Conservation (phyloP, 2,329 filamentous ascomycete species). For the Emmonsia crescens region DNA sequence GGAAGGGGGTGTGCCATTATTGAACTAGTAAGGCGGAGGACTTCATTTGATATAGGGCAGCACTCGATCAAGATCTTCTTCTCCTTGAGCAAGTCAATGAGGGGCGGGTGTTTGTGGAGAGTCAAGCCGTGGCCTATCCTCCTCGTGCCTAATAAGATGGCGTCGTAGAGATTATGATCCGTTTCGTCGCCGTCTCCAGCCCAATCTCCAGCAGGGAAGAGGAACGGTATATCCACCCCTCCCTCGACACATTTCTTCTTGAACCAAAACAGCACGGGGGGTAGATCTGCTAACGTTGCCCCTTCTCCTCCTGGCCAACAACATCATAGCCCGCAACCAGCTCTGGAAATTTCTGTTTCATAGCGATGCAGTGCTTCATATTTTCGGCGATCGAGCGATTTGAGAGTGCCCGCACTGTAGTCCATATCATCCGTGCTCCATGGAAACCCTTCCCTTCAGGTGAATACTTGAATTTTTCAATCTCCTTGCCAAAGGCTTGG, state of each 20-base stretch:
- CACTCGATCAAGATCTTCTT: conserved; percentile 80
- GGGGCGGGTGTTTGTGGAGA: conserved; percentile 80
- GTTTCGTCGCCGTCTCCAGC: conserved; percentile 69
- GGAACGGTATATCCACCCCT: conserved; percentile 77
- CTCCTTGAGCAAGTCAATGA: conserved; percentile 80
- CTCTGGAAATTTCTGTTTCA: conserved; percentile 49
- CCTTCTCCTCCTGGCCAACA: conserved; percentile 76
- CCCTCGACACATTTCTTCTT: conserved; percentile 70
- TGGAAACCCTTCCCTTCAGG: conserved; percentile 67
- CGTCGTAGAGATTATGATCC: conserved; percentile 82
- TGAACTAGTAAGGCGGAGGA: conserved; percentile 64
- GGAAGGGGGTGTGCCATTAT: conserved; percentile 66
- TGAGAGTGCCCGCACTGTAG: conserved; percentile 47
- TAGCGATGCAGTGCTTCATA: conserved; percentile 79
- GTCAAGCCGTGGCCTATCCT: conserved; percentile 85
- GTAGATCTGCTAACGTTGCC: conserved; percentile 61
- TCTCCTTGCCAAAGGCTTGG: conserved; percentile 62
- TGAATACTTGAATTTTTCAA: conserved; percentile 61
- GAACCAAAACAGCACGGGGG: conserved; percentile 89
- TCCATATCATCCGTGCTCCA: conserved; percentile 80
- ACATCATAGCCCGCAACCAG: conserved; percentile 62
- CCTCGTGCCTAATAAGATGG: conserved; percentile 72
- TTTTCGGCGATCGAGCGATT: conserved; percentile 1
- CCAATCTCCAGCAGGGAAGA: conserved; percentile 89
- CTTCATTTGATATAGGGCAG: conserved; percentile 88